A percentile compares a stretch with the other conserved stretches of the same genome.
Conservation (phyloP, 352 stramenopile genomes). For the Phytophthora multivora region DNA sequence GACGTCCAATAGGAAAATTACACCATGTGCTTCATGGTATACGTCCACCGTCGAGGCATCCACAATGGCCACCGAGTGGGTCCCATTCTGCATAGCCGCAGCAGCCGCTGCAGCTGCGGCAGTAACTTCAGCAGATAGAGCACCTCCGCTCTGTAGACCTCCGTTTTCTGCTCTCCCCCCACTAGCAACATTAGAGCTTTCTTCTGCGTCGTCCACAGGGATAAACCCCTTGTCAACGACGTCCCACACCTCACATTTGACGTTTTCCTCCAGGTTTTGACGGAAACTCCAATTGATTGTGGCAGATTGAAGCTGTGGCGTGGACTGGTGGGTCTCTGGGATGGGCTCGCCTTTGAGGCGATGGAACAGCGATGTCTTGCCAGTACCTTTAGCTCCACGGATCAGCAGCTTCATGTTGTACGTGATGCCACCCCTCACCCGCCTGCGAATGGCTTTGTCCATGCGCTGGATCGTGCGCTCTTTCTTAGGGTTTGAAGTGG, state of each 20-base stretch:
- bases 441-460: conserved; percentile 80
- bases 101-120: conserved; percentile 23
- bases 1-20: conserved; percentile 90
- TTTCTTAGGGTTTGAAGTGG: conserved; percentile 31
- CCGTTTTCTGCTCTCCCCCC: conserved; percentile 13
- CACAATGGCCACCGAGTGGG: conserved; percentile 69
- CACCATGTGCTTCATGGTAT: conserved; percentile 88
- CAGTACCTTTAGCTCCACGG: conserved; percentile 79
- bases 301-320: conserved; percentile 84
- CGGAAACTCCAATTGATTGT: conserved; percentile 89
- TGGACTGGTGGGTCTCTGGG: conserved; percentile 66
- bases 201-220: conserved; percentile 7
- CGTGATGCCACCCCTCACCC: conserved; percentile 79
- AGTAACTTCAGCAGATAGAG: conserved; percentile 26
- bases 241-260: conserved; percentile 93
- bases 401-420: conserved; percentile 94
- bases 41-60: conserved; percentile 90
- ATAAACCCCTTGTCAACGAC: conserved; percentile 86
- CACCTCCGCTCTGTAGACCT: conserved; percentile 19
- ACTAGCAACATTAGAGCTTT: neutral
- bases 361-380: conserved; percentile 90
- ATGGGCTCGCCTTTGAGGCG: conserved; percentile 84
- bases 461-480: conserved; percentile 81
- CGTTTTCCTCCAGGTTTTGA: conserved; percentile 69
- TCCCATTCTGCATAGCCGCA: conserved; percentile 33